Evolutionary conservation across 2,329 filamentous ascomycete genomes (phyloP).

Genomic region (Alternaria arborescens): DNA sequence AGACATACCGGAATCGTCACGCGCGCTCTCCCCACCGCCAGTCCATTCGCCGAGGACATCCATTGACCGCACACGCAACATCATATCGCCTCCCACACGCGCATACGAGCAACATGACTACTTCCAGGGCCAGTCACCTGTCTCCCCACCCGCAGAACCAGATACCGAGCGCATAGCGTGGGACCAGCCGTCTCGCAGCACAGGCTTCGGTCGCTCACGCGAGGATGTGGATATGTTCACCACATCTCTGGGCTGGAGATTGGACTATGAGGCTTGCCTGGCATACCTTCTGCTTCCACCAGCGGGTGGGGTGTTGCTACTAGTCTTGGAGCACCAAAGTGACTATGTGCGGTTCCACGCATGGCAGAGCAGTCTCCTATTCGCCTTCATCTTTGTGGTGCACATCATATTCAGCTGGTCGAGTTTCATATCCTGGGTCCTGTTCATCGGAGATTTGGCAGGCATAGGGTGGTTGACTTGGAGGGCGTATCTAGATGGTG

Average conservation of each 20-base stretch:
- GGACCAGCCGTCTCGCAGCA: slow-evolving; percentile 23
- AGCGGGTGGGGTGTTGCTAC: slow-evolving; percentile 80
- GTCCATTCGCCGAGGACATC: slow-evolving; percentile 52
- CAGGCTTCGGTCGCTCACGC: slow-evolving; percentile 52
- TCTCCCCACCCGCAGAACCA: slow-evolving; percentile 8
- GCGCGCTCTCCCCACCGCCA: slow-evolving; percentile 77
- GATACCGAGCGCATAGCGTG: slow-evolving; percentile 44
- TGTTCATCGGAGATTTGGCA: slow-evolving; percentile 78
- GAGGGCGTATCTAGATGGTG: slow-evolving; percentile 85
- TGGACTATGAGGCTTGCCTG: slow-evolving; percentile 89
- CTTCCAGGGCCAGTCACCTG: slow-evolving; percentile 30
- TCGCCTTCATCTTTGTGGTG: slow-evolving; percentile 73
- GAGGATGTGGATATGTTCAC: slow-evolving; percentile 82
- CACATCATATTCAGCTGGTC: slow-evolving; percentile 91
- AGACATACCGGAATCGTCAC: slow-evolving; percentile 85
- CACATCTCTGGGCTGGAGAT: slow-evolving; percentile 83
- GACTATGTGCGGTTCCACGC: slow-evolving; percentile 98
- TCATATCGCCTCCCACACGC: slow-evolving; percentile 45
- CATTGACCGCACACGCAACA: slow-evolving; percentile 43
- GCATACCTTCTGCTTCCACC: slow-evolving; percentile 89
- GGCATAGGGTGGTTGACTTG: slow-evolving; percentile 79
- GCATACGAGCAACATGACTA: slow-evolving; percentile 54
- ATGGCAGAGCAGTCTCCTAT: slow-evolving; percentile 89
- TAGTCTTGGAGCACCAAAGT: slow-evolving; percentile 91
- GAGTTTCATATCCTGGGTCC: slow-evolving; percentile 79